phyloP scores from a whole-genome alignment of 2,329 filamentous ascomycete genomes.

The Pyrenochaeta sp. region DNA sequence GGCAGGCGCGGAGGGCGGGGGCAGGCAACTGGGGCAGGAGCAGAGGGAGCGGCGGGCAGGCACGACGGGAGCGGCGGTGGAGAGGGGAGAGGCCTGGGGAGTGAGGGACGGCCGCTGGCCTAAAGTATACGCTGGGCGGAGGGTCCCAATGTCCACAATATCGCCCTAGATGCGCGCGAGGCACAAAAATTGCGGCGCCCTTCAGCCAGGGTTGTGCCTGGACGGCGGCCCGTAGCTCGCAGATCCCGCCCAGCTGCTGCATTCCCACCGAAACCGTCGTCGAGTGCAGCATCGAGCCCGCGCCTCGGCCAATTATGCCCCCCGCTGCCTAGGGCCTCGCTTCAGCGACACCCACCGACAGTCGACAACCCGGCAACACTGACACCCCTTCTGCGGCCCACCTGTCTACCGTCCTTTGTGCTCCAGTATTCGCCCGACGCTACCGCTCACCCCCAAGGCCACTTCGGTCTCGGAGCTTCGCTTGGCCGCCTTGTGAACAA shows the following conservation, averaged over 20 bases:
- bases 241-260: slow-evolving; percentile 14
- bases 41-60: background rate
- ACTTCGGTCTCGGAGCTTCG: no score
- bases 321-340: slow-evolving; percentile 5
- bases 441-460: no score
- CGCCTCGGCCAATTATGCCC: slow-evolving; percentile 9
- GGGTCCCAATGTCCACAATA: background rate
- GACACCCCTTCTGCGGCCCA: slow-evolving; percentile 12
- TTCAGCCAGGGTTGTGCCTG: slow-evolving; percentile 20
- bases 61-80: no score
- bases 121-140: no score
- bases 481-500: no score
- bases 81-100: no score
- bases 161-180: slow-evolving; percentile 8
- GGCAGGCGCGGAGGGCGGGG: background rate
- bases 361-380: slow-evolving; percentile 8
- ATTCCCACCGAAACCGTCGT: slow-evolving; percentile 4
- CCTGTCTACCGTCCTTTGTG: slow-evolving; percentile 8
- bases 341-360: slow-evolving; percentile 4
- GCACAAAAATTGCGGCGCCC: slow-evolving; percentile 19
- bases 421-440: no score
- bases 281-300: slow-evolving; percentile 3
- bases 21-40: background rate
- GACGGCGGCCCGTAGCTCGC: slow-evolving; percentile 22
- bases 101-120: no score